Evolutionary conservation across 495 filamentous ascomycete species (phyloP), one percentile per base, ranked within the genome.

Genomic region (Penicillium manginii): DNA sequence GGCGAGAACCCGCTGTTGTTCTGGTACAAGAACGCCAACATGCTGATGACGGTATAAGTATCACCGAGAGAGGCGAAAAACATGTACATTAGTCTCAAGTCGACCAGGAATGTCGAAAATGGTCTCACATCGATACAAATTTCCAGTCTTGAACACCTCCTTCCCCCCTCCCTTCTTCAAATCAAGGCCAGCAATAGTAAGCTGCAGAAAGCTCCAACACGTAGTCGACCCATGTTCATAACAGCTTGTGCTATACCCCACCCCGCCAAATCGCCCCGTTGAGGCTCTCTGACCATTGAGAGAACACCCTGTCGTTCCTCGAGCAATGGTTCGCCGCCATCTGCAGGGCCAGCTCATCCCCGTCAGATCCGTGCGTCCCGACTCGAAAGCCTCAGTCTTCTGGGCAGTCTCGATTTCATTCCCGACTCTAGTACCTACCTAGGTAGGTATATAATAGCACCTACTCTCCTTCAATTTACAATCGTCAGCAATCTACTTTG

Each of bases 21-120:
- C 57, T 98, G 93, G 93, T 98, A 97, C 71, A 90, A 91, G 76
- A 97, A 96, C 74, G 90, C 91, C 61, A 92, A 87, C 69, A 87
- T 97, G 71, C 81, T 97, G 83, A 87, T 86, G 55, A 96, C 90
- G 56, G 85, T 96, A 59, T 91, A 81, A 66, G 61, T 62, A 59
- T 23, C n/a, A 14, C 33, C 11, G 22, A 32, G 15, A 8, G 10
- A 46, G 40, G 40, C 14, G 37, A 40, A 39, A 19, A 39, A 2
- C 26, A 33, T 50, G 48, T 50, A 47, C 45, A 47, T 23, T 47
- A 47, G 8, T 26, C 45, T n/a, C 18, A 19, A 19, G 4, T 19
- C 17, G 17, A 43, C 15, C 5, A 37, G 7, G 15, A 12, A 37
- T 6, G 11, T 37, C 14, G 35, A 10, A 37, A 37, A 11, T 37